Conservation (phyloP, 768 basidiomycete species). For the Leccinum arenicola region DNA sequence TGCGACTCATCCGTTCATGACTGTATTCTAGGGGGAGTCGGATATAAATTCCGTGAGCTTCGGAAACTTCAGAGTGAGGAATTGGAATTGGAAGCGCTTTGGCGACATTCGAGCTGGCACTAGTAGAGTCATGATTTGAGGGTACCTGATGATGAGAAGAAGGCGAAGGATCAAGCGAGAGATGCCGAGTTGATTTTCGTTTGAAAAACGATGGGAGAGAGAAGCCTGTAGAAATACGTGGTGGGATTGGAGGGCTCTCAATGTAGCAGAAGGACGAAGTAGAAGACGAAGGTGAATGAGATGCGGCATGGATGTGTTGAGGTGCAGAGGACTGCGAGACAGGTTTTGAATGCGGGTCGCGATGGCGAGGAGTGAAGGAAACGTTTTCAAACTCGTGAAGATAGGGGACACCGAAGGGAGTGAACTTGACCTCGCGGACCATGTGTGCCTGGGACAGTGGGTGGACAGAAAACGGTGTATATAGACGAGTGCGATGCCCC, state of each 20-base stretch:
- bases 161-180: background rate
- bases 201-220: constrained; percentile 25
- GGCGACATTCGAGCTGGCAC: background rate
- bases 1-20: constrained; percentile 13
- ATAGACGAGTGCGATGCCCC: background rate
- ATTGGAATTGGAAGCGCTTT: constrained; percentile 23
- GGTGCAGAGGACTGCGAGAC: background rate
- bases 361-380: constrained; percentile 12
- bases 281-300: constrained; percentile 8
- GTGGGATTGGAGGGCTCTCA: constrained; percentile 17
- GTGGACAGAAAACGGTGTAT: background rate
- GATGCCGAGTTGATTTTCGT: constrained; percentile 12
- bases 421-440: constrained; percentile 28
- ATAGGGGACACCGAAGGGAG: constrained; percentile 29
- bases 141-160: background rate
- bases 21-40: constrained; percentile 13
- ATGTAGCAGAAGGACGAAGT: constrained; percentile 30
- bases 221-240: constrained; percentile 13
- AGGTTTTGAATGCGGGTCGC: background rate
- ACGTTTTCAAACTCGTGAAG: constrained; percentile 30
- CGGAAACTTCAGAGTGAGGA: constrained; percentile 6
- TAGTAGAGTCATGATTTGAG: background rate
- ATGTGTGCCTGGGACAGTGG: constrained; percentile 8
- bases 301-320: background rate
- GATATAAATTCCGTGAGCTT: constrained; percentile 25